Base-by-base conservation (phyloP, 257 asterid genomes). In the Primulina huaijiensis region DNA sequence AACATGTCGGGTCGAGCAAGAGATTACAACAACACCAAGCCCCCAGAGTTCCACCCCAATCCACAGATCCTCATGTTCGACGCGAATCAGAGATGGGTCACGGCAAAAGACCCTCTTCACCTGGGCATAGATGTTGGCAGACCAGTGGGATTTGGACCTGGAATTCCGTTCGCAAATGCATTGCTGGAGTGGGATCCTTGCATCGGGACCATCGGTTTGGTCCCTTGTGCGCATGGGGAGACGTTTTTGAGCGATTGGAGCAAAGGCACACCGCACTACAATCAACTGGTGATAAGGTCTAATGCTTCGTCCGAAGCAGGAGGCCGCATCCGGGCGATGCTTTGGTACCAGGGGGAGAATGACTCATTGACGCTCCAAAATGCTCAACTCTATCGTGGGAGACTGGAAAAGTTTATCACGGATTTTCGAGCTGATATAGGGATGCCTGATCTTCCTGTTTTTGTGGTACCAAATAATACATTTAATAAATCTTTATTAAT, bases 291-390 rank as follows among this genome's bases (percentile, higher is more conserved):
- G 68, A 52, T 20, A 14, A 63, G 84, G 60, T 31, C 81, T 2
- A 25, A 4, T 20, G 76, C 77, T 0, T 72, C 84, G 8, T 4
- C 35, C 12, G 43, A 23, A 17, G 27, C 71, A 1, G 74, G 70
- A 8, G 81, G 81, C 6, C 20, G 16, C 1, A 62, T 79, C 29
- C 63, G 63, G 61, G 87, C 72, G 0, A 58, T 82, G 8, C 52
- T 82, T 0, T 82, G 87, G 87, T 82, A 82, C 55, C 87, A 82
- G 61, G 82, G 87, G 14, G 84, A 79, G 75, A 72, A 71, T 21
- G 82, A 80, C 35, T 61, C 82, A 0, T 0, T 2, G 1, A 50
- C 8, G 19, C n/a, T 0, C 7, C 58, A 68, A 8, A 79, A 79
- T 62, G 84, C 82, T 8, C 21, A 27, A 19, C 16, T 66, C 52